Conservation (phyloP, 2,329 filamentous ascomycete genomes). For the Cladophialophora chaetospira region DNA sequence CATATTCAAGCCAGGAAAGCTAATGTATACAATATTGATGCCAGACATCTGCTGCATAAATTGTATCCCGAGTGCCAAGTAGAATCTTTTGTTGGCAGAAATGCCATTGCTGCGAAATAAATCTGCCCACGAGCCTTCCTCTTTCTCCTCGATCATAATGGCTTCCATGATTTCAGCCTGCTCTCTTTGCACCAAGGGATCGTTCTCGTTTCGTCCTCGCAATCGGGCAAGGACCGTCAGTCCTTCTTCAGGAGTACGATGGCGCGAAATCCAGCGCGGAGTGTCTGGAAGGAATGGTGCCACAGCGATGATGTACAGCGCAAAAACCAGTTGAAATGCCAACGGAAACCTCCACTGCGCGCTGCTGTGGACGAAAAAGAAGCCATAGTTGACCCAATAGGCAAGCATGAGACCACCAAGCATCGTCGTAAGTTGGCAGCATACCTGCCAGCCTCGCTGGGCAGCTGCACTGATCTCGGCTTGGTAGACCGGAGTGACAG, state of each 20-base stretch:
- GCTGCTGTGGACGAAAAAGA: slow-evolving; percentile 3
- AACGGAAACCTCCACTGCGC: slow-evolving; percentile 24
- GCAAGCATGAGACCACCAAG: slow-evolving; percentile 20
- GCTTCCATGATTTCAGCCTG: slow-evolving; percentile 43
- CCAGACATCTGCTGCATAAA: slow-evolving; percentile 48
- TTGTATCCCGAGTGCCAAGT: slow-evolving; percentile 46
- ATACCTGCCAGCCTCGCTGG: slow-evolving; percentile 11
- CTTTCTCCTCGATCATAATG: slow-evolving; percentile 32
- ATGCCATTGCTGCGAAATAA: slow-evolving; percentile 36
- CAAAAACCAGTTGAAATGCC: slow-evolving; percentile 39
- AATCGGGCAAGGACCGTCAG: slow-evolving; percentile 46
- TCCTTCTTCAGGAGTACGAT: slow-evolving; percentile 56
- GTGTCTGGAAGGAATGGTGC: slow-evolving; percentile 46
- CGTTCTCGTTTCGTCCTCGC: slow-evolving; percentile 35
- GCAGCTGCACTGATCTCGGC: slow-evolving; percentile 33
- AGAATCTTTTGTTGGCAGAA: slow-evolving; percentile 48
- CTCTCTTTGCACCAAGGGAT: slow-evolving; percentile 38
- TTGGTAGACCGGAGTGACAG: slow-evolving; percentile 43
- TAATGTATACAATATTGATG: slow-evolving; percentile 50
- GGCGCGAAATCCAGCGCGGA: slow-evolving; percentile 51
- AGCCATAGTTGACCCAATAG: slow-evolving; percentile 20
- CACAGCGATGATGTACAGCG: slow-evolving; percentile 46
- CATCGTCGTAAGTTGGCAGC: slow-evolving; percentile 18
- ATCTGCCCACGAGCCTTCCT: slow-evolving; percentile 39
- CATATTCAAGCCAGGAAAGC: too few relatives aligned